Evolutionary conservation across 768 basidiomycete genomes (phyloP).

Genomic region (Stropharia rugosoannulata): DNA sequence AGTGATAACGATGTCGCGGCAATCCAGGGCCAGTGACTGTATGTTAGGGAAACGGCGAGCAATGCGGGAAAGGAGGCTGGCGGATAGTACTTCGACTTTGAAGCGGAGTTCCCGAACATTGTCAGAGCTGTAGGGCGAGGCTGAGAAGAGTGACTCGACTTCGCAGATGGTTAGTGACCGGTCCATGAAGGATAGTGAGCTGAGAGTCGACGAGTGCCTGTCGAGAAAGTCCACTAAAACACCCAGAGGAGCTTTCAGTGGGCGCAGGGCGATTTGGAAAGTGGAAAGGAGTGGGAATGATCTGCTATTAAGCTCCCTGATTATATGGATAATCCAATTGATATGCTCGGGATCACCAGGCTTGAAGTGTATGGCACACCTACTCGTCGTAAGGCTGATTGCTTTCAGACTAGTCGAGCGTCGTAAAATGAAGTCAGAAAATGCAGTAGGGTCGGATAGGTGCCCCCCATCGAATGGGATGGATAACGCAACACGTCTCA

Average conservation of each 20-base stretch:
- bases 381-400: constrained; percentile 33
- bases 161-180: constrained; percentile 30
- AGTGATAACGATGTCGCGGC: neutral
- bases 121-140: neutral
- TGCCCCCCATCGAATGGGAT: constrained; percentile 47
- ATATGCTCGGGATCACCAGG: constrained; percentile 25
- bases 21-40: constrained; percentile 14
- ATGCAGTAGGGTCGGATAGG: constrained; percentile 29
- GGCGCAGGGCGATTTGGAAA: constrained; percentile 37
- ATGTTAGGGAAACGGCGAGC: constrained; percentile 12
- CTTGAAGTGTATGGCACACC: constrained; percentile 17
- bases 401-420: constrained; percentile 34
- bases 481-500: constrained; percentile 36
- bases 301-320: constrained; percentile 21
- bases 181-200: constrained; percentile 36
- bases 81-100: constrained; percentile 11
- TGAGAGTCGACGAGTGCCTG: constrained; percentile 25
- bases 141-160: constrained; percentile 25
- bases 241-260: constrained; percentile 32
- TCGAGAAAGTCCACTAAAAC: constrained; percentile 29
- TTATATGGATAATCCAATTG: constrained; percentile 42
- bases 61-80: constrained; percentile 8
- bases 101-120: constrained; percentile 9
- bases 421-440: constrained; percentile 34
- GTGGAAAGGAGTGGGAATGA: constrained; percentile 31